A percentile compares a stretch with the other conserved stretches of the same genome.
These are phyloP conservation scores for Casuarina glauca DNA, from an alignment of 306 rosid species.

Conservation along the genomic window DNA sequence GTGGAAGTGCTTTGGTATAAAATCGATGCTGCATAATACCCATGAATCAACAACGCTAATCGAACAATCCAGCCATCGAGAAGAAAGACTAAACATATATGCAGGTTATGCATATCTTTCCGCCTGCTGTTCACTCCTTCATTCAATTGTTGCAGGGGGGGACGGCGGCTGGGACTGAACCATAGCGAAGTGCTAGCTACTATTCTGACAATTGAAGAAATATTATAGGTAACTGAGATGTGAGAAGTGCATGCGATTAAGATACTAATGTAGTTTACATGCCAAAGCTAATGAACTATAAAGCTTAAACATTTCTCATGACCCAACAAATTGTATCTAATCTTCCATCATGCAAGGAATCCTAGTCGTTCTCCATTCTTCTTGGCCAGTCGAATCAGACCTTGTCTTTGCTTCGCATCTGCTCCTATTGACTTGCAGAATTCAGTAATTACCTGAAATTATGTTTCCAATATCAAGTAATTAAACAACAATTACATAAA, in stretches of 20 bases:
- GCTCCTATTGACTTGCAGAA: constrained; percentile 99
- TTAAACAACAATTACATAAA: neutral
- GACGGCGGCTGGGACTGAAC: neutral
- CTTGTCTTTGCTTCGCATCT: constrained; percentile 98
- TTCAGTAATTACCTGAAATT: constrained; percentile 80
- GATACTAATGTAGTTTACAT: constrained; percentile 42
- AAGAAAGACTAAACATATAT: too few species aligned
- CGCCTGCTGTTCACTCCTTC: too few species aligned
- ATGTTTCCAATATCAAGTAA: neutral
- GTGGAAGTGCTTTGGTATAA: too few species aligned
- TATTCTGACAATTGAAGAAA: constrained; percentile 27
- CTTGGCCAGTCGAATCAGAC: constrained; percentile 92
- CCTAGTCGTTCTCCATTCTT: constrained; percentile 97
- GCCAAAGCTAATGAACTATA: constrained; percentile 25
- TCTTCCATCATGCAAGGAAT: constrained; percentile 70
- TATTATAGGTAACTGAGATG: constrained; percentile 38
- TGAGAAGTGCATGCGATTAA: constrained; percentile 34
- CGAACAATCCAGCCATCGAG: too few species aligned
- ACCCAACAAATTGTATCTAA: constrained; percentile 32
- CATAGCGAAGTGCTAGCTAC: neutral
- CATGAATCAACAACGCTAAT: too few species aligned
- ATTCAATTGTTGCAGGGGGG: too few species aligned
- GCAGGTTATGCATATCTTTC: too few species aligned
- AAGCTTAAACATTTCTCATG: constrained; percentile 38
- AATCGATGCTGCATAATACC: too few species aligned